These are phyloP conservation scores for Cicer judaicum DNA, from an alignment of 306 rosid genomes.

Conservation along the genomic window DNA sequence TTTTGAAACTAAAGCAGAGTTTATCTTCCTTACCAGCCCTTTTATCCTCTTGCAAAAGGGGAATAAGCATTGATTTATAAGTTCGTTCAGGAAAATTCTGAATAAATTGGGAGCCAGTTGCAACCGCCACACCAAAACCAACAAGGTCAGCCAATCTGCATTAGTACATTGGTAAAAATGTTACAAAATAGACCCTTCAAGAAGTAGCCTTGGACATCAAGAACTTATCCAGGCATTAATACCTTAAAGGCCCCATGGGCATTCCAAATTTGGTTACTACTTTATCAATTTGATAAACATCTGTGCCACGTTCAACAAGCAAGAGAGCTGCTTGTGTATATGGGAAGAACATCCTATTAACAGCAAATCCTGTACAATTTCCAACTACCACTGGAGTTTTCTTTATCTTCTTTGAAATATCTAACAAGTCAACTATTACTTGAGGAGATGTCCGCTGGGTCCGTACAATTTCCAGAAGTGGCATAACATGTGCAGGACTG, in stretches of 20 bases:
- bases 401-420: slow-evolving; percentile 80
- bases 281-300: slow-evolving; percentile 80
- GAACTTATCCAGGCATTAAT: slow-evolving; percentile 26
- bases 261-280: slow-evolving; percentile 71
- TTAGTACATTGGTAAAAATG: slow-evolving; percentile 33
- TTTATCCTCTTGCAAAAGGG: slow-evolving; percentile 87
- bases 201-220: slow-evolving; percentile 19
- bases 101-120: slow-evolving; percentile 68
- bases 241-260: slow-evolving; percentile 99
- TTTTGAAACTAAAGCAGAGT: slow-evolving; percentile 31
- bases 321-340: slow-evolving; percentile 80
- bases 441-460: slow-evolving; percentile 85
- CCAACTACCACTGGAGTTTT: slow-evolving; percentile 98
- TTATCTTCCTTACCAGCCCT: slow-evolving; percentile 66
- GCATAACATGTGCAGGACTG: slow-evolving; percentile 99
- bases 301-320: slow-evolving; percentile 85
- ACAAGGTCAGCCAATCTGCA: slow-evolving; percentile 89
- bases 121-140: slow-evolving; percentile 90
- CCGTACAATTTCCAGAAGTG: slow-evolving; percentile 92
- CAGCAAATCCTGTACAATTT: slow-evolving; percentile 98
- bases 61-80: slow-evolving; percentile 82
- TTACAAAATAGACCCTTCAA: slow-evolving; percentile 39
- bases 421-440: slow-evolving; percentile 83
- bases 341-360: slow-evolving; percentile 92
- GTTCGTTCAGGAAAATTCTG: slow-evolving; percentile 76